These are phyloP conservation scores for Diacronema lutheri DNA, from an alignment of 78 protist species.

Conservation along the genomic window DNA sequence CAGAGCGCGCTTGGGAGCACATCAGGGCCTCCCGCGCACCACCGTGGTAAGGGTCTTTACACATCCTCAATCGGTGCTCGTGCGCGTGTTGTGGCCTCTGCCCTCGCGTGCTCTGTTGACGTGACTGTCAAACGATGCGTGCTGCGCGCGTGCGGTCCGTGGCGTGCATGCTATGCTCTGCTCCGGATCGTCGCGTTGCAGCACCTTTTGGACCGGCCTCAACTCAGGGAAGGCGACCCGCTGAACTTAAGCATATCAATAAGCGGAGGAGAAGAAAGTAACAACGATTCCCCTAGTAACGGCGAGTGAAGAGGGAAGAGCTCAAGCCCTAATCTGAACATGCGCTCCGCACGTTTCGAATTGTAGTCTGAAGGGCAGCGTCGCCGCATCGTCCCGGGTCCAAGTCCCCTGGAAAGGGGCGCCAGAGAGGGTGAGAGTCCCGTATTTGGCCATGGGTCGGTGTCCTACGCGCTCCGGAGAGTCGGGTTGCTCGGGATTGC, in stretches of 20 bases:
- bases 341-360: not conserved
- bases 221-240: slow-evolving; percentile 70
- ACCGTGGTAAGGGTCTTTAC: too few species aligned
- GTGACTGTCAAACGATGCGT: too few species aligned
- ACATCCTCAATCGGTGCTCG: too few species aligned
- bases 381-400: not conserved
- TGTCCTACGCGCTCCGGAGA: slow-evolving; percentile 22
- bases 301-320: slow-evolving; percentile 88
- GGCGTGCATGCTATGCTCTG: too few species aligned
- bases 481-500: slow-evolving; percentile 85
- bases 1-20: too few species aligned
- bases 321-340: slow-evolving; percentile 28
- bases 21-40: too few species aligned
- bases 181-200: too few species aligned
- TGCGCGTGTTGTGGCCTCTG: too few species aligned
- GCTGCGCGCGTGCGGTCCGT: too few species aligned
- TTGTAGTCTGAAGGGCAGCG: slow-evolving; percentile 47
- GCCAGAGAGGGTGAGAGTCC: slow-evolving; percentile 85
- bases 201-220: not conserved
- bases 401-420: slow-evolving; percentile 56
- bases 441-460: slow-evolving; percentile 46
- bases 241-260: slow-evolving; percentile 90
- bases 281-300: slow-evolving; percentile 83
- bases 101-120: too few species aligned
- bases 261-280: slow-evolving; percentile 91